Evolutionary conservation across 2,329 filamentous ascomycete species (phyloP), one percentile per base, ranked within the genome.

Genomic region (Claviceps quebecensis): DNA sequence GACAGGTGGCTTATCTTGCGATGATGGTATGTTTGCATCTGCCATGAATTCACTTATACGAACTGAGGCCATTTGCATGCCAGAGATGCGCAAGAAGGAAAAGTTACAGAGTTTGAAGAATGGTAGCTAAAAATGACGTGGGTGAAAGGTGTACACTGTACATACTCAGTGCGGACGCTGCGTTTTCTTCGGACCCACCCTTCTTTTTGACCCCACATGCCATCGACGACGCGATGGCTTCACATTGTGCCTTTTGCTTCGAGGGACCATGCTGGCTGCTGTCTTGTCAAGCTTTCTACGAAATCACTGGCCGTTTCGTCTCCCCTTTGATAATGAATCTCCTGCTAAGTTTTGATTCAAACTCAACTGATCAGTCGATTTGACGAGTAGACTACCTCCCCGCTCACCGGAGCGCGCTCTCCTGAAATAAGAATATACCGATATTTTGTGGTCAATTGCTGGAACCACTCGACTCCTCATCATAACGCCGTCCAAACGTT

Each of bases 231-330:
- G 44, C 44, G 26, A 44, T 50, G 19, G 22, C 47, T 48, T 22
- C 19, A 43, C 16, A 6, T 14, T 14, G 22, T 40, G 29, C 23
- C 13, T 49, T 49, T 44, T 37, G n/a, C 45, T 51, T 50, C 44
- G 22, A 47, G 13, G 34, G 38, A 26, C 47, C 45, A 48, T 26
- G 39, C 19, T 47, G 23, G 26, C 47, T 50, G 48, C 29, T 23
- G 41, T 48, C 14, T 36, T 23, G 41, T 48, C 5, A 41, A 36
- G 45, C 41, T 49, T 51, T 45, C n/a, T 41, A 43, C 52, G 38
- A 46, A 34, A 39, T 38, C 39, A 41, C 13, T 50, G 38, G 38
- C 36, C 13, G 26, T n/a, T 38, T 45, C 39, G 13, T 36, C 43
- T 47, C 36, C 47, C 46, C 22, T 41, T 29, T 11, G 23, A 19